Conservation (phyloP, 768 basidiomycete species). For the Psilocybe azurescens region DNA sequence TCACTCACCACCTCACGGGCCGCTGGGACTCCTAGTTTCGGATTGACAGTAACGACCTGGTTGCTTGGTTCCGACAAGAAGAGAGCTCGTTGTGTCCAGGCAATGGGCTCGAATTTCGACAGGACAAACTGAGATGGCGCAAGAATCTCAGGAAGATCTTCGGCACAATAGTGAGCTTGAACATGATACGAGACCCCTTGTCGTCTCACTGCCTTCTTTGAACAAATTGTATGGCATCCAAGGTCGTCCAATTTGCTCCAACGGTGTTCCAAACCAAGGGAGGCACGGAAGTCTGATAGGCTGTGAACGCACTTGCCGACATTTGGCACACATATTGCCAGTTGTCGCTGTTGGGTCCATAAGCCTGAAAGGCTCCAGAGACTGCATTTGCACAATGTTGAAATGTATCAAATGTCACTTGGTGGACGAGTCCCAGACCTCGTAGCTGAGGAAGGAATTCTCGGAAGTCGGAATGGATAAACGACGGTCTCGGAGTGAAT, state of each 20-base stretch:
- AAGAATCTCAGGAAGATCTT: conserved; percentile 12
- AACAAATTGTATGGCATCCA: conserved; percentile 44
- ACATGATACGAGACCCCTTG: conserved; percentile 15
- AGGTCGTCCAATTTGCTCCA: conserved; percentile 3
- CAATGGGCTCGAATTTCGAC: conserved; percentile 22
- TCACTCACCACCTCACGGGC: conserved; percentile 27
- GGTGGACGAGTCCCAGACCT: conserved; percentile 10
- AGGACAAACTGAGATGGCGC: conserved; percentile 23
- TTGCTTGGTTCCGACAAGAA: conserved; percentile 20
- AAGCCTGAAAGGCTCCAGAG: background rate
- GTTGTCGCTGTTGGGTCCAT: background rate
- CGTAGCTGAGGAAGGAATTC: background rate
- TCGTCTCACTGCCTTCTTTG: conserved; percentile 27
- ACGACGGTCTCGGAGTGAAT: background rate
- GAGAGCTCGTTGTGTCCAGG: conserved; percentile 29
- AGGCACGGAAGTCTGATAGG: conserved; percentile 11
- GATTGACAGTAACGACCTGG: conserved; percentile 17
- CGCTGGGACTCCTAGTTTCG: conserved; percentile 22
- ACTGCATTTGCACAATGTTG: conserved; percentile 11
- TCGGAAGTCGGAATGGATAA: conserved; percentile 11
- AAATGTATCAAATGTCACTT: conserved; percentile 12
- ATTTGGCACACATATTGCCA: background rate
- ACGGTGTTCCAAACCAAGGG: conserved; percentile 3
- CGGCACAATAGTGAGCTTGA: conserved; percentile 5
- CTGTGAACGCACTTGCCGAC: conserved; percentile 1